Evolutionary conservation across 2,329 filamentous ascomycete species (phyloP).

Genomic region (Colletotrichum australisinense): DNA sequence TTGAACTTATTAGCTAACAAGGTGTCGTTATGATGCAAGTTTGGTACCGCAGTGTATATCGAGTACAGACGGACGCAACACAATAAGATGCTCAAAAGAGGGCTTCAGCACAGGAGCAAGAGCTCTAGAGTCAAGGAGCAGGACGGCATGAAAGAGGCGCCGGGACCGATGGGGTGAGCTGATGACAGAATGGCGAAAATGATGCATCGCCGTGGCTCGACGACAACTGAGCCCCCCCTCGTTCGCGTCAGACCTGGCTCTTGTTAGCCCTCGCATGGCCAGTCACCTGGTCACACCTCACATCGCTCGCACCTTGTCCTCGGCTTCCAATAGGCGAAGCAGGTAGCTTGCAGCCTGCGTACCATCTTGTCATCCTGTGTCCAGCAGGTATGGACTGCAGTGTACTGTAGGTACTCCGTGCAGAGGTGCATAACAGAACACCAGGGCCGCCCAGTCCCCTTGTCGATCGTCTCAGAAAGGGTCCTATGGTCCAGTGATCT

Average conservation of each 20-base stretch:
- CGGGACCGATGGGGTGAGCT: slow-evolving; percentile 29
- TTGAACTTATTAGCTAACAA: slow-evolving; percentile 27
- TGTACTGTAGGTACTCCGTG: background rate
- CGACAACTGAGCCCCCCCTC: slow-evolving; percentile 1
- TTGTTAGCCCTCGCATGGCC: slow-evolving; percentile 3
- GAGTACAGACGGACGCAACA: background rate
- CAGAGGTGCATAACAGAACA: background rate
- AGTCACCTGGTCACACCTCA: slow-evolving; percentile 25
- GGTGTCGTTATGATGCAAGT: slow-evolving; percentile 11
- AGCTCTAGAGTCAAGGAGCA: background rate
- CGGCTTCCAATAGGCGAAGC: background rate
- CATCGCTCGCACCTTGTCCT: background rate
- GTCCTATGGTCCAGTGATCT: background rate
- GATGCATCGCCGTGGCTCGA: slow-evolving; percentile 22
- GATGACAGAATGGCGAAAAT: slow-evolving; percentile 34
- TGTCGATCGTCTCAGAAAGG: background rate
- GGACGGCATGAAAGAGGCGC: background rate
- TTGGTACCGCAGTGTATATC: background rate
- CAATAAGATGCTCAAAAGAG: background rate
- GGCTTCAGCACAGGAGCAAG: background rate
- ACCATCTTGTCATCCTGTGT: background rate
- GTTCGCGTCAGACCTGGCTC: slow-evolving; percentile 20
- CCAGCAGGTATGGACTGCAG: background rate
- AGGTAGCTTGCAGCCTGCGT: background rate
- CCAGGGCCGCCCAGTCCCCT: background rate